Percentiles rank a stretch among this genome's conserved stretches.
These are phyloP conservation scores for Protostelium mycophagum DNA, from an alignment of 78 protist genomes.

Conservation along the genomic window DNA sequence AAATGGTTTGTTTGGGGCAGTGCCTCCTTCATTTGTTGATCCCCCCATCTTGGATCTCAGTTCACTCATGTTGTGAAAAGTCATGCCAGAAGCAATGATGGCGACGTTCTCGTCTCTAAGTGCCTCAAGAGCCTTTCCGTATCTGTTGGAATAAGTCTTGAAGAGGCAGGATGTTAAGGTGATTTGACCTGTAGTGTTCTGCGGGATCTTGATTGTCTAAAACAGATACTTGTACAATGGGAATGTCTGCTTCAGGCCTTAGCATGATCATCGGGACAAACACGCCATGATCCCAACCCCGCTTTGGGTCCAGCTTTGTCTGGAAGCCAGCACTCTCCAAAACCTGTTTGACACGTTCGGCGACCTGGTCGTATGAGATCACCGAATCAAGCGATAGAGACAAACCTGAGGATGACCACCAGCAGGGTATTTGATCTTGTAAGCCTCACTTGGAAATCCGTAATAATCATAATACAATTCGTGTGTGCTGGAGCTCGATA, in stretches of 20 bases:
- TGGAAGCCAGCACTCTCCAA: slow-evolving; percentile 3
- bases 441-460: slow-evolving; percentile 53
- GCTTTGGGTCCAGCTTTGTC: slow-evolving; percentile 3
- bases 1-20: neutral
- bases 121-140: slow-evolving; percentile 23
- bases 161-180: too few relatives aligned
- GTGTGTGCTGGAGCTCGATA: slow-evolving; percentile 14
- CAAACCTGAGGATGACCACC: neutral
- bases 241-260: slow-evolving; percentile 62
- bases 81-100: slow-evolving; percentile 46
- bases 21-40: too few relatives aligned
- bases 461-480: slow-evolving; percentile 43
- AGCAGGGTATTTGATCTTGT: slow-evolving; percentile 34
- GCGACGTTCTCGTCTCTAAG: slow-evolving; percentile 45
- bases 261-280: slow-evolving; percentile 29
- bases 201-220: slow-evolving; percentile 12
- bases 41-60: slow-evolving; percentile 15
- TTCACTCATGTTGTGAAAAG: slow-evolving; percentile 45
- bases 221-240: slow-evolving; percentile 58
- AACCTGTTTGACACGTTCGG: slow-evolving; percentile 2
- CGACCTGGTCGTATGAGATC: slow-evolving; percentile 4
- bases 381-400: neutral
- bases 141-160: neutral
- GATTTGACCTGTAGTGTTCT: slow-evolving; percentile 14
- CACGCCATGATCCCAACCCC: slow-evolving; percentile 68